Evolutionary conservation across 176 grass and related monocot species (phyloP).

Genomic region (Saccharum spontaneum): DNA sequence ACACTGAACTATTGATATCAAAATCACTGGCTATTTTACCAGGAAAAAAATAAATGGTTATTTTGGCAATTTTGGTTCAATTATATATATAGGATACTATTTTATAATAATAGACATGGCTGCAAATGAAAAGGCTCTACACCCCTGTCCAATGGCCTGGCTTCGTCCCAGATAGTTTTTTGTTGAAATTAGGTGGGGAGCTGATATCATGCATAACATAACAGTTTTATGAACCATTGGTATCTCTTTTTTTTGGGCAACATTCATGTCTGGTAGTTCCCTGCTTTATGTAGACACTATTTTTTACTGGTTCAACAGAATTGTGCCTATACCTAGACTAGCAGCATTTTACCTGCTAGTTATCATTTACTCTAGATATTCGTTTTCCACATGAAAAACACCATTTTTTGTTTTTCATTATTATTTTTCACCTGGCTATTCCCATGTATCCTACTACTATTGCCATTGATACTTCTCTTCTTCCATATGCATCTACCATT

Average conservation of each 20-base stretch:
- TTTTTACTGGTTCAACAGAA: constrained; percentile 19
- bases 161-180: not conserved
- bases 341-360: not conserved
- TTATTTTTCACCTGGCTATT: constrained; percentile 26
- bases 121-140: no score
- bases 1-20: no score
- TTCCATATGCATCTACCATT: not conserved
- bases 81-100: no score
- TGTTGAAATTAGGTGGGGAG: not conserved
- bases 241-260: constrained; percentile 3
- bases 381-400: not conserved
- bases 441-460: constrained; percentile 16
- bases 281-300: not conserved
- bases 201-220: constrained; percentile 8
- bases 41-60: no score
- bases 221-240: not conserved
- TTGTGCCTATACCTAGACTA: not conserved
- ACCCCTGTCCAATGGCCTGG: no score
- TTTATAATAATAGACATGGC: no score
- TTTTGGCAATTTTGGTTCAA: no score
- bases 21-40: no score
- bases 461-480: constrained; percentile 2
- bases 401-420: not conserved
- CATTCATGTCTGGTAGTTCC: not conserved
- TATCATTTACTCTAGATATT: constrained; percentile 1